phyloP scores from a whole-genome alignment of 768 basidiomycete genomes.

The Xerocomus spinulosus region DNA sequence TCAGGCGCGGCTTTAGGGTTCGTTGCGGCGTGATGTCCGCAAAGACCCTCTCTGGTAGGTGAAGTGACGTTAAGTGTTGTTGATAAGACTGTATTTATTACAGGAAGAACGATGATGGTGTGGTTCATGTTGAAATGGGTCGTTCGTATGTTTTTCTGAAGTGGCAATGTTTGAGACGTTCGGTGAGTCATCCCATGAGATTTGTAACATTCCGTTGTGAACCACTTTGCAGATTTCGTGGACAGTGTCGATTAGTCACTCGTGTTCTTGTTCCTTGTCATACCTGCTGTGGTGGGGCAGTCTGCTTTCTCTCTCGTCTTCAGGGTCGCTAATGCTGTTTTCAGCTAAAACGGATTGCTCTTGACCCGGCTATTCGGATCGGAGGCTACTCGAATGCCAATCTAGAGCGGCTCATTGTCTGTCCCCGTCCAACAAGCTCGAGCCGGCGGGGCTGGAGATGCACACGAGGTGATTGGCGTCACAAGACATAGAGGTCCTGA shows the following conservation, averaged over 20 bases:
- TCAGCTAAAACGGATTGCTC: slow-evolving; percentile 77
- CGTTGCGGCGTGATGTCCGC: slow-evolving; percentile 4
- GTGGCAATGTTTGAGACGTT: slow-evolving; percentile 69
- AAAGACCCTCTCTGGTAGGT: slow-evolving; percentile 38
- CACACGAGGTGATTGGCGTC: slow-evolving; percentile 65
- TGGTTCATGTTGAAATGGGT: slow-evolving; percentile 60
- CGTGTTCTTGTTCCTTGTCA: slow-evolving; percentile 82
- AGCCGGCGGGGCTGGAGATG: slow-evolving; percentile 51
- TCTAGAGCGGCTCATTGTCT: slow-evolving; percentile 82
- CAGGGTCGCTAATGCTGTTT: background rate
- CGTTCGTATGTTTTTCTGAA: slow-evolving; percentile 71
- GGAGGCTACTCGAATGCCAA: slow-evolving; percentile 78
- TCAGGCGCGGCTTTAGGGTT: slow-evolving; percentile 9
- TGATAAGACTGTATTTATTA: slow-evolving; percentile 58
- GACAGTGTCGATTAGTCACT: slow-evolving; percentile 68
- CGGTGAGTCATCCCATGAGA: slow-evolving; percentile 39
- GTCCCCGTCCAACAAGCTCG: slow-evolving; percentile 51
- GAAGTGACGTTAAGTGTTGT: slow-evolving; percentile 72
- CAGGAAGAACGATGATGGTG: slow-evolving; percentile 51
- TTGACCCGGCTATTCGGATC: slow-evolving; percentile 77
- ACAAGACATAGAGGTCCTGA: slow-evolving; percentile 62
- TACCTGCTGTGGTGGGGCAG: slow-evolving; percentile 71
- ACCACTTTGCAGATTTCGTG: slow-evolving; percentile 48
- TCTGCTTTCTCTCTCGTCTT: background rate
- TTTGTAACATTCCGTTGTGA: background rate